Conservation (phyloP, 2,329 filamentous ascomycete species). For the Cladosporium cucumerinum region DNA sequence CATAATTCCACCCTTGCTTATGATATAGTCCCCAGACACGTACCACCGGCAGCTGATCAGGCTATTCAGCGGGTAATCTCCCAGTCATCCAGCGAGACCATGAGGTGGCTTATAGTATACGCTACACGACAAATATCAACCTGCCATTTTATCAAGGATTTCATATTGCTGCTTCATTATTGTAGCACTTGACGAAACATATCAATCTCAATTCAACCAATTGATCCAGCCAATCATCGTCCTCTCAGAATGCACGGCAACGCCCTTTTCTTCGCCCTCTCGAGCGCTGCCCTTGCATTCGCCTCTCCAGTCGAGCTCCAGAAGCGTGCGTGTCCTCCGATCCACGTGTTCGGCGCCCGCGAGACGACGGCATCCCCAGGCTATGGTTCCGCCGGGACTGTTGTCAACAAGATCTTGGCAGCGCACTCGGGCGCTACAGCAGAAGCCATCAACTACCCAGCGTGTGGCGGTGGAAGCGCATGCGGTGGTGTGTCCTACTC, state of each 20-base stretch:
- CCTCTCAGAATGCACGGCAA: background rate
- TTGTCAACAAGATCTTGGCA: conserved; percentile 40
- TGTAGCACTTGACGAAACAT: background rate
- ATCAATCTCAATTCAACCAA: background rate
- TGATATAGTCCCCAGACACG: background rate
- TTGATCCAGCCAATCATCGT: background rate
- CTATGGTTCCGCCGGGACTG: conserved; percentile 38
- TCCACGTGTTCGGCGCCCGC: conserved; percentile 43
- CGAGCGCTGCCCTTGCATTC: conserved; percentile 28
- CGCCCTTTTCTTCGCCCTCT: conserved; percentile 1
- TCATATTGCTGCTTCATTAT: background rate
- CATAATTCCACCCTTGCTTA: background rate
- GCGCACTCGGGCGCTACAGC: conserved; percentile 39
- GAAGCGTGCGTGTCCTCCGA: conserved; percentile 35
- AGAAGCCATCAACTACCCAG: conserved; percentile 48
- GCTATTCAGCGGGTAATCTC: background rate
- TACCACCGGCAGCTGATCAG: background rate
- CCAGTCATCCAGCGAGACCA: background rate
- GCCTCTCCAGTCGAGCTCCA: conserved; percentile 36
- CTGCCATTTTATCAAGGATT: background rate
- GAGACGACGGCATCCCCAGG: conserved; percentile 40
- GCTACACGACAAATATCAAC: background rate
- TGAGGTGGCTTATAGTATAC: background rate
- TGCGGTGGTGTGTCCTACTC: conserved; percentile 61
- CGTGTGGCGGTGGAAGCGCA: conserved; percentile 58